A percentile compares a stretch with the other conserved stretches of the same genome.
These are phyloP conservation scores for Termitomyces sp. DNA, from an alignment of 768 basidiomycete species.

Conservation along the genomic window DNA sequence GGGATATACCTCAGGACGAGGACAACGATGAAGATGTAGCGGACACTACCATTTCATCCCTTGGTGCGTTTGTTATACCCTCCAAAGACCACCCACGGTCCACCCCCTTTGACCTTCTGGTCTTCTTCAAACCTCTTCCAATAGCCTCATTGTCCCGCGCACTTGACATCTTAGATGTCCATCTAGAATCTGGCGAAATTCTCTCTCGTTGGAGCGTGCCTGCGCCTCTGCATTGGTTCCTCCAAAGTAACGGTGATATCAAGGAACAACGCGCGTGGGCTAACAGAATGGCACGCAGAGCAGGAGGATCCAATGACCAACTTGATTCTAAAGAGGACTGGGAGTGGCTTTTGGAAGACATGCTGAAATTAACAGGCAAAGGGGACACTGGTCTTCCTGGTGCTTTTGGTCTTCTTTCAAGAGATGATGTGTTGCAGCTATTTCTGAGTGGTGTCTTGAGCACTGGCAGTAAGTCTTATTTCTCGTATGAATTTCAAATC, in stretches of 20 bases:
- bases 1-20: conserved; percentile 59
- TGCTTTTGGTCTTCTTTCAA: conserved; percentile 75
- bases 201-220: conserved; percentile 84
- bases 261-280: conserved; percentile 81
- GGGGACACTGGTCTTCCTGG: conserved; percentile 63
- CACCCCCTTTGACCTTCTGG: conserved; percentile 65
- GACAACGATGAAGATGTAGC: conserved; percentile 69
- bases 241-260: conserved; percentile 66
- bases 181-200: conserved; percentile 92
- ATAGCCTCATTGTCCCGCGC: conserved; percentile 71
- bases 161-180: conserved; percentile 90
- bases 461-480: conserved; percentile 71
- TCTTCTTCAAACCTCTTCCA: conserved; percentile 82
- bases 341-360: conserved; percentile 86
- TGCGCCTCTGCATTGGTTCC: conserved; percentile 85
- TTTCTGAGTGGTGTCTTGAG: conserved; percentile 86
- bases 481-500: not conserved
- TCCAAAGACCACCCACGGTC: conserved; percentile 54
- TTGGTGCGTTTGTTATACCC: conserved; percentile 77
- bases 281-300: conserved; percentile 75
- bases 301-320: conserved; percentile 51
- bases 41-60: conserved; percentile 78
- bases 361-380: conserved; percentile 72
- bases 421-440: conserved; percentile 71
- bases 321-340: conserved; percentile 70